Evolutionary conservation across 1,284 basidiomycete genomes (phyloP), one percentile per base, ranked within the genome.

Genomic region (Ustilago sp.): DNA sequence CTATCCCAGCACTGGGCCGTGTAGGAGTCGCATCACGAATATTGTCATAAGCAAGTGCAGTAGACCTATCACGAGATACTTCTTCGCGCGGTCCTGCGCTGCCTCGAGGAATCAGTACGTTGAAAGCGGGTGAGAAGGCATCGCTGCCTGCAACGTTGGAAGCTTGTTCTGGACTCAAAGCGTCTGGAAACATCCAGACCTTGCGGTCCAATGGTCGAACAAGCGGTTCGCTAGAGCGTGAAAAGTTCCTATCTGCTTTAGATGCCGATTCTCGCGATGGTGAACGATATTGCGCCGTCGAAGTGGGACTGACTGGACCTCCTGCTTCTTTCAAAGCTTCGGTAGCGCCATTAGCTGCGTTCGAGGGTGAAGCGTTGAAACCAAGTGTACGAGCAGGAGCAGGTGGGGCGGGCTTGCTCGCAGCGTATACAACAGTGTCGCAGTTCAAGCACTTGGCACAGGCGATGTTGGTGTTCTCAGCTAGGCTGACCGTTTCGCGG

Each of bases 371-470:
- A 0, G 69, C 59, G 62, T 65, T 68, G 71, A 80, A 80, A 11
- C 77, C 77, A 1, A 71, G 48, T 1, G 77, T 52, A 47, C 77
- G 58, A 12, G 63, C 52, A 3, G 77, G 77, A 15, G 63, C 70
- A 19, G 74, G 77, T 11, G 77, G 77, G 0, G 75, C 70, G 3
- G 74, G 74, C 41, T 71, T 76, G 45, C 64, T 56, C 31, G 60
- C 67, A 12, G 69, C 77, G 48, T 79, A 79, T 34, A 74, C 63
- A 54, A 79, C 45, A 0, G 70, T 71, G 48, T 73, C 57, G 64
- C 77, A 79, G 59, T 71, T 74, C 50, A 77, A 51, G 63, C 77
- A 79, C 35, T 64, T 73, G 13, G 72, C 67, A 65, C 76, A 78
- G 23, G 72, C 63, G 32, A 74, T 56, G 65, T 47, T 68, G 48